Base-by-base conservation (phyloP, 2,329 filamentous ascomycete genomes). In the Aspergillus sp. region DNA sequence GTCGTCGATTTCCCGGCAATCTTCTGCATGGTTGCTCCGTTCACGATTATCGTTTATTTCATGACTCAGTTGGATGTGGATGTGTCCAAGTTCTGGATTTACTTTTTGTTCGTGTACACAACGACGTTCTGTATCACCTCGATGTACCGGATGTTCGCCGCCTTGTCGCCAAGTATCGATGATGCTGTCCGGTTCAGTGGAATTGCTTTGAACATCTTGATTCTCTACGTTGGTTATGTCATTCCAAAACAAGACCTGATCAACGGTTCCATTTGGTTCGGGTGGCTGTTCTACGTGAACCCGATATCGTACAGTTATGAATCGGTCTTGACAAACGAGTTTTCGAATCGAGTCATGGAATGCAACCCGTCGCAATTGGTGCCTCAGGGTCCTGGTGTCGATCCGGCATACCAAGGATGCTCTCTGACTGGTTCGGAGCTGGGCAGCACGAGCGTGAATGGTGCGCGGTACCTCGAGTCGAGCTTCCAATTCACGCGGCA, bases 271-370 rank as follows among this genome's bases (percentile, higher is more conserved):
- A 82, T 83, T 46, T 85, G 82, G 82, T 84, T 84, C 51, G 81
- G 82, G 25, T 84, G 76, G 83, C 60, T 83, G 1, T 80, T 73
- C 55, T 80, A 76, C 43, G 57, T 78, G 49, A 78, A 79, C 46
- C 76, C 76, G 0, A 53, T 76, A 30, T 68, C 73, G 0, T 88
- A 86, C 55, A 75, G 79, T 1, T 87, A 85, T 53, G 85, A 88
- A 61, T 78, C 79, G 3, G 79, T 87, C 2, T 69, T 87, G 52
- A 66, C 81, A 0, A 88, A 86, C 55, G 84, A 88, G 56, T 84
- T 85, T 53, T 63, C 74, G 2, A 74, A 73, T 46, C 70, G 74
- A 5, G 66, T 68, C 0, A 82, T 88, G 70, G 57, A 77, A 20
- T 88, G 84, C 56, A 70, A 74, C 1, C 71, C 78, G 0, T 72